These are phyloP conservation scores for Fusarium haematococcum DNA, from an alignment of 2,329 filamentous ascomycete species.

Conservation along the genomic window DNA sequence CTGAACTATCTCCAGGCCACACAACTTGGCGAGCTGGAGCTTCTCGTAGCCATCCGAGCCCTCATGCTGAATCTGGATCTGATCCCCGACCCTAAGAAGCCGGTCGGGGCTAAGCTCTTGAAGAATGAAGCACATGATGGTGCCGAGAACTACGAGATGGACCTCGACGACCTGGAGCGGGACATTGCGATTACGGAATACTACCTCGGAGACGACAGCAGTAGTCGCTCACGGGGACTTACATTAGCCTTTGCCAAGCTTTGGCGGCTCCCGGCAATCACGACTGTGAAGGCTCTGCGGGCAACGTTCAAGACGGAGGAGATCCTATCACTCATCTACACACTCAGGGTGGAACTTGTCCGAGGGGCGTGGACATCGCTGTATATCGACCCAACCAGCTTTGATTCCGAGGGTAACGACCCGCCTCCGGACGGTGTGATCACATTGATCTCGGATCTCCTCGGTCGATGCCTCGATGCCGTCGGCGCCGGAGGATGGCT, in stretches of 20 bases:
- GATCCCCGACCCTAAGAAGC: constrained; percentile 56
- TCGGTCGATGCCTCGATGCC: constrained; percentile 80
- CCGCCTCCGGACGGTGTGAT: constrained; percentile 75
- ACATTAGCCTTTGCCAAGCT: constrained; percentile 78
- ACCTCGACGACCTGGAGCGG: constrained; percentile 70
- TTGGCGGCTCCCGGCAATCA: constrained; percentile 70
- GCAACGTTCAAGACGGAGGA: constrained; percentile 74
- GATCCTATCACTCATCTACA: constrained; percentile 76
- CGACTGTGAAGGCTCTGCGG: constrained; percentile 73
- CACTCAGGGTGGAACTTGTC: constrained; percentile 78
- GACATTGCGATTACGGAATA: constrained; percentile 77
- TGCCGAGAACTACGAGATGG: constrained; percentile 58
- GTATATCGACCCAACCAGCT: constrained; percentile 71
- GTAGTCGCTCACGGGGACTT: constrained; percentile 71
- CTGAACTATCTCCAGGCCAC: constrained; percentile 74
- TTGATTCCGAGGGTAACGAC: constrained; percentile 55
- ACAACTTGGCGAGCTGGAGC: constrained; percentile 73
- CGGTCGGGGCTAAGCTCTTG: constrained; percentile 48
- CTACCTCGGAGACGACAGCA: constrained; percentile 73
- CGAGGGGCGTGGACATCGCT: constrained; percentile 81
- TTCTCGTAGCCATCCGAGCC: constrained; percentile 73
- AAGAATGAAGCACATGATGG: constrained; percentile 46
- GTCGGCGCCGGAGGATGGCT: constrained; percentile 82
- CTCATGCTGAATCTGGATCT: constrained; percentile 78
- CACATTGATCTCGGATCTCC: constrained; percentile 76